These are phyloP conservation scores for Sclerotinia trifoliorum DNA, from an alignment of 2,329 filamentous ascomycete genomes.

Conservation along the genomic window DNA sequence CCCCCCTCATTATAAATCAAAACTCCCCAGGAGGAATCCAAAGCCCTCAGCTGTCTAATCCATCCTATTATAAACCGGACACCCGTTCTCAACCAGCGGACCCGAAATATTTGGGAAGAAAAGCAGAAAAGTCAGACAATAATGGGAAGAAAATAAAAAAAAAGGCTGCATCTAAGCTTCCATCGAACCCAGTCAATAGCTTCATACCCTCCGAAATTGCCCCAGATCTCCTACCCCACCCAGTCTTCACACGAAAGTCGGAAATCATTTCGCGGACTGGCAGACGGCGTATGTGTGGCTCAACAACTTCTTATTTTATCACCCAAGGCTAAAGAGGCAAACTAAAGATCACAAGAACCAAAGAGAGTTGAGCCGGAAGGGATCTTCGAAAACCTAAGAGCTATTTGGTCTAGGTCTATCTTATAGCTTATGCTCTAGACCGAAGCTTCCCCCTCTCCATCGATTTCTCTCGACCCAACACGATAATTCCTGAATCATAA, in stretches of 20 bases:
- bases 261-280: background rate
- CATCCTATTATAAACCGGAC: background rate
- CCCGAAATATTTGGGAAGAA: background rate
- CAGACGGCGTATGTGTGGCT: background rate
- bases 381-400: background rate
- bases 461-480: background rate
- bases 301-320: background rate
- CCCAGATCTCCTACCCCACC: background rate
- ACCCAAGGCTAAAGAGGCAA: too few relatives aligned
- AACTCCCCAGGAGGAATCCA: background rate
- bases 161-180: background rate
- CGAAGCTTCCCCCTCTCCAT: background rate
- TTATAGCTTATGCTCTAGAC: slow-evolving; percentile 2
- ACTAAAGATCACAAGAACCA: background rate
- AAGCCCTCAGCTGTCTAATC: background rate
- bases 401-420: slow-evolving; percentile 1
- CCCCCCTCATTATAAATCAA: slow-evolving; percentile 10
- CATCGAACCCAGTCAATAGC: background rate
- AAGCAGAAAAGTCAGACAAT: background rate
- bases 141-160: background rate
- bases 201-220: background rate
- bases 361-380: background rate
- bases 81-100: too few relatives aligned
- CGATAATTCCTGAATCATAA: background rate
- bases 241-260: background rate